Evolutionary conservation across 768 basidiomycete species (phyloP), one percentile per base, ranked within the genome.

Genomic region (Kwoniella europaea): DNA sequence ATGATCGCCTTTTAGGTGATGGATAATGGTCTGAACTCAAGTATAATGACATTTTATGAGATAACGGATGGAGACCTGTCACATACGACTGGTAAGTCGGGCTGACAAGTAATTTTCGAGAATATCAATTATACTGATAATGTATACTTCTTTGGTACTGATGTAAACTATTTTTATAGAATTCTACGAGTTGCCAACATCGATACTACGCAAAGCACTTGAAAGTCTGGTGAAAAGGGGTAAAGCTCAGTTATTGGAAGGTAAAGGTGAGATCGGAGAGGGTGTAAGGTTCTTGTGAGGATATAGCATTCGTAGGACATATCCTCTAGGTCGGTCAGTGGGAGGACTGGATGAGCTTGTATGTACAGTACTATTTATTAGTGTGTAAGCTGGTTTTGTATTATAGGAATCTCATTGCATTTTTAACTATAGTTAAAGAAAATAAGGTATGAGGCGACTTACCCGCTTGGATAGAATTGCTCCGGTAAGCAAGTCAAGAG

Each of bases 11-110:
- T 41, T 20, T 46, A 85, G 84, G 74, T 85, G 53, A 76, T 73
- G 3, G 84, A 84, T 9, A 84, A 83, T 27, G 86, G 86, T 0
- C 78, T 83, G 64, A 80, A 70, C 7, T 79, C 79, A 27, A 79
- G 77, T 13, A 84, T 86, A 72, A 73, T 86, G 77, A 86, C 86
- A 0, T 84, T 86, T 62, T 85, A 84, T 71, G 86, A 86, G 65
- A 76, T 86, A 12, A 83, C 82, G 2, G 84, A 85, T 41, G 84
- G 83, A 18, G 83, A 84, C 66, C 62, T 84, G 58, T 78, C 81
- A 15, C 72, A 83, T 68, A 79, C 75, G 18, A 82, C 80, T 43
- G 83, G 79, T 81, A 43, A 62, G 75, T 64, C 22, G 10, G 43
- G 10, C 22, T 15, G 3, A 27, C 57, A 18, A 35, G 35, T 1